Percentiles rank a stretch among this genome's conserved stretches.
phyloP scores from a whole-genome alignment of 1,139 yeast species.

The Yamadazyma pseudoaaseri region DNA sequence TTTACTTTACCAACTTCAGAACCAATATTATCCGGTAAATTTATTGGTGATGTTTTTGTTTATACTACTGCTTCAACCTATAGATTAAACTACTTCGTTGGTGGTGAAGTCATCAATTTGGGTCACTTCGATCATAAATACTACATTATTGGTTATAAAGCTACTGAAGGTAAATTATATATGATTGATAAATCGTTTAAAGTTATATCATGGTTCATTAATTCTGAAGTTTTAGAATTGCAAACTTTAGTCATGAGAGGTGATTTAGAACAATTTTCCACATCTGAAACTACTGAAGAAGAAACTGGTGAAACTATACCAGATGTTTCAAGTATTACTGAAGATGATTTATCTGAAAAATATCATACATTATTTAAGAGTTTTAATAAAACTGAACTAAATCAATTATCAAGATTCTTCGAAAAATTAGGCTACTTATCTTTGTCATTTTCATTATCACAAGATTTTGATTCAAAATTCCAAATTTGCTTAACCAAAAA shows the following conservation, averaged over 20 bases:
- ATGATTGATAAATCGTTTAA: slow-evolving; percentile 88
- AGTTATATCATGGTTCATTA: slow-evolving; percentile 77
- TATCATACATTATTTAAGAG: slow-evolving; percentile 40
- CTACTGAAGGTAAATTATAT: slow-evolving; percentile 86
- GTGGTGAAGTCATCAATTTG: slow-evolving; percentile 88
- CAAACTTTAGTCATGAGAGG: slow-evolving; percentile 96
- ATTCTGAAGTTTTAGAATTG: slow-evolving; percentile 85
- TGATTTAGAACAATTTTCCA: slow-evolving; percentile 59
- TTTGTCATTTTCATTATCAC: slow-evolving; percentile 78
- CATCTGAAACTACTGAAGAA: slow-evolving; percentile 30
- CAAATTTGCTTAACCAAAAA: slow-evolving; percentile 62
- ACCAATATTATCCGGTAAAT: slow-evolving; percentile 80
- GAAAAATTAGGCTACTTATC: slow-evolving; percentile 89
- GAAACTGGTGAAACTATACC: slow-evolving; percentile 40
- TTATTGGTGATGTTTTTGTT: slow-evolving; percentile 96
- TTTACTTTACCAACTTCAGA: slow-evolving; percentile 73
- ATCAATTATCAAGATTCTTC: slow-evolving; percentile 85
- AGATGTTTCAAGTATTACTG: slow-evolving; percentile 57
- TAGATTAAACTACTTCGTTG: slow-evolving; percentile 90
- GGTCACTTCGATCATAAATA: slow-evolving; percentile 90
- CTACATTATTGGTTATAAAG: slow-evolving; percentile 85
- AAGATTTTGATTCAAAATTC: slow-evolving; percentile 82
- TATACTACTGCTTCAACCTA: slow-evolving; percentile 80
- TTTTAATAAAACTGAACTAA: slow-evolving; percentile 65
- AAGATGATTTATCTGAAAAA: slow-evolving; percentile 61